Evolutionary conservation across 306 rosid genomes (phyloP), one percentile per base, ranked within the genome.

Genomic region (Malus asiatica): DNA sequence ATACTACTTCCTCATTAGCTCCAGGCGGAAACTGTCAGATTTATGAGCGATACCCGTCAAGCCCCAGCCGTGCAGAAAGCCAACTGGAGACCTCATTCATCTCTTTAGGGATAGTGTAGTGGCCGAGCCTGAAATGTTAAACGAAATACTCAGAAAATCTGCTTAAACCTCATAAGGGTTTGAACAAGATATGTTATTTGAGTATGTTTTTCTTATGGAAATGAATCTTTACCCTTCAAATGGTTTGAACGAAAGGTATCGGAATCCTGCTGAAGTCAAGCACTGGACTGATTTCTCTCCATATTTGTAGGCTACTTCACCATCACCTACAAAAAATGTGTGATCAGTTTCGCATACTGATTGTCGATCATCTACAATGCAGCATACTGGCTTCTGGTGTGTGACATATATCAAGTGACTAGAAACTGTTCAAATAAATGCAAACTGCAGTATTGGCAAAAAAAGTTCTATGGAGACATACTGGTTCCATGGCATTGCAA

Each of bases 21-120:
- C 70, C 61, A 48, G 35, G 55, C 79, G 66, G 78, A 72, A 46
- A 73, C 38, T 51, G 40, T 27, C 44, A 60, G 60, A 22, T 74
- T 42, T 32, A 65, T 53, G 61, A 82, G 19, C 79, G 82, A 25
- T 76, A 82, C 4, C 98, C 98, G 6, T 90, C 98, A 18, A 93
- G 96, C 25, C 90, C 99, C 64, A 96, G 71, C 89, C 92, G 88
- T 75, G 91, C 83, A 76, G 76, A 80, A 74, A 96, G 90, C 99
- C 98, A 96, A 72, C 77, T 86, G 80, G 96, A 96, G 74, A 96
- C 97, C 64, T 96, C 99, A 58, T 89, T 86, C 99, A 93, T 96
- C 88, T 96, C 99, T 86, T 87, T 90, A 5, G 98, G 98, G 66
- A 96, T 84, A 61, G 98, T 92, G 85, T 90, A 96, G 72, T 96